Conservation (phyloP, 202 grass and related monocot genomes). For the Bolboschoenoplectus hybrid region DNA sequence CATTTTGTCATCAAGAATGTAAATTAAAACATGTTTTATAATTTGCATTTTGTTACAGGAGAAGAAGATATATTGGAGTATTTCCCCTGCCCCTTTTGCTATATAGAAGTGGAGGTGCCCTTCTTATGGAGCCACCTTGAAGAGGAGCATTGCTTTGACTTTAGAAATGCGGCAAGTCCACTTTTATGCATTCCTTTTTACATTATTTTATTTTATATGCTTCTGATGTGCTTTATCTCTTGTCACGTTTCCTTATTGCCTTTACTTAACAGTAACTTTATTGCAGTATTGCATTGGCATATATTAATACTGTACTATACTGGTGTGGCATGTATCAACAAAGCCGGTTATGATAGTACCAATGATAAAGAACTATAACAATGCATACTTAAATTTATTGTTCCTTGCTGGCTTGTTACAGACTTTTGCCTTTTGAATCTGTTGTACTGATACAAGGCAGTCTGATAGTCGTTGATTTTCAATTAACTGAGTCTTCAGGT, state of each 20-base stretch:
- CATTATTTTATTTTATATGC: not conserved
- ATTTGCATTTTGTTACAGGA: constrained; percentile 40
- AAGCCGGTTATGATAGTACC: not conserved
- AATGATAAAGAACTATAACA: not conserved
- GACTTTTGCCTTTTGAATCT: not conserved
- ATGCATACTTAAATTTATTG: not conserved
- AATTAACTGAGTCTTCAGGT: not conserved
- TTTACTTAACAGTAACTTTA: constrained; percentile 26
- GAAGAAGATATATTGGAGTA: constrained; percentile 81
- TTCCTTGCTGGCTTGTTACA: not conserved
- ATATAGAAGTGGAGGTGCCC: constrained; percentile 78
- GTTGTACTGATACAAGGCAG: not conserved
- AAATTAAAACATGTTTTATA: constrained; percentile 19
- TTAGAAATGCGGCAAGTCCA: constrained; percentile 66
- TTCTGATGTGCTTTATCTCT: not conserved
- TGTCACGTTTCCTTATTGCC: not conserved
- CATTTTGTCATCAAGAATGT: constrained; percentile 14
- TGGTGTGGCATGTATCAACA: not conserved
- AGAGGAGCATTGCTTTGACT: constrained; percentile 90
- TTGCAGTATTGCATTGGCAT: not conserved
- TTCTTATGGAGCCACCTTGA: constrained; percentile 82
- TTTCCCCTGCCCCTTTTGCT: constrained; percentile 87
- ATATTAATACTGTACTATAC: not conserved
- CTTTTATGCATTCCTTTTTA: not conserved
- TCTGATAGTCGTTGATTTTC: not conserved